phyloP scores from a whole-genome alignment of 2,329 filamentous ascomycete genomes.

The Colletotrichum godetiae region DNA sequence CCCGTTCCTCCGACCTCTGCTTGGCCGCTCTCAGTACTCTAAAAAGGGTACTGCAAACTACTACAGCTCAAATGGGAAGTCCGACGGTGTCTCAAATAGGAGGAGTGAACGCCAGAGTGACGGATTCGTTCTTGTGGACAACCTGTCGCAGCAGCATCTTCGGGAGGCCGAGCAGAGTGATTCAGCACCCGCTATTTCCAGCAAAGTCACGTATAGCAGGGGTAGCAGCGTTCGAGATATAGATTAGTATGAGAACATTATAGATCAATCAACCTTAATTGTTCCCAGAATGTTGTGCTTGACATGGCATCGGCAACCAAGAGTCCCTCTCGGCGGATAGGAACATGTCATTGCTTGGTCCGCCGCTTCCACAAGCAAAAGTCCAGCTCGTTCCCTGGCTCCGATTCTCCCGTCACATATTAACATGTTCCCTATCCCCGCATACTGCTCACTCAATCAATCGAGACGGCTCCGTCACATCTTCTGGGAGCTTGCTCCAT shows the following conservation, averaged over 20 bases:
- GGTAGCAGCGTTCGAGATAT: background rate
- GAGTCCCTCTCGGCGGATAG: no score
- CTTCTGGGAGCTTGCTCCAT: constrained; percentile 39
- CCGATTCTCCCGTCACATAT: background rate
- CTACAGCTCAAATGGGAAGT: constrained; percentile 8
- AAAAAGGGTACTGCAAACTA: constrained; percentile 26
- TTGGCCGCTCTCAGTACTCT: constrained; percentile 40
- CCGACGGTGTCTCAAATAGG: background rate
- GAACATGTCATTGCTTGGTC: no score
- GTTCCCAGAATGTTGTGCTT: no score
- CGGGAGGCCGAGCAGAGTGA: background rate
- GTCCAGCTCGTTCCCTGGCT: background rate
- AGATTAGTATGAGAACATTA: background rate
- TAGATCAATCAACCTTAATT: background rate
- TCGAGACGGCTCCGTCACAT: constrained; percentile 30
- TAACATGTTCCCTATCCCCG: no score
- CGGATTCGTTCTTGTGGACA: constrained; percentile 7
- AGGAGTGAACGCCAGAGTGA: background rate
- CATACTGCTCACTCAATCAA: constrained; percentile 18
- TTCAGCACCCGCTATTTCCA: background rate
- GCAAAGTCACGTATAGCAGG: background rate
- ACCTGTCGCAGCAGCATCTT: background rate
- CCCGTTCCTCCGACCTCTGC: constrained; percentile 52
- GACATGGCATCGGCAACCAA: no score
- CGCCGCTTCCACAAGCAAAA: no score